phyloP scores from a whole-genome alignment of 2,329 filamentous ascomycete species.

The Hymenoscyphus albidus region DNA sequence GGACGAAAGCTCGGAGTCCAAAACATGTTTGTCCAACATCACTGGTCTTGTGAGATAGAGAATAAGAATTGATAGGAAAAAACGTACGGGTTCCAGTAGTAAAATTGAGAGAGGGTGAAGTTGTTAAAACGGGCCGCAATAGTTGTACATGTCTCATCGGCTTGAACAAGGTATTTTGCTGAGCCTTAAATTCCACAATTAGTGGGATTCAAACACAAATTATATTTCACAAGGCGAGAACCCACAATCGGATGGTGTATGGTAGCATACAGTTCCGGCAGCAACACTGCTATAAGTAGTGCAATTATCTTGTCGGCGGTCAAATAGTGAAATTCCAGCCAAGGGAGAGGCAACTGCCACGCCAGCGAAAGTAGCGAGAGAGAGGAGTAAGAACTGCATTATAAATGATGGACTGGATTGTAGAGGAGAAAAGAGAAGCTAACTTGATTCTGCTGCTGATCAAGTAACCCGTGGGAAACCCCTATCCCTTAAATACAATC shows the following conservation, averaged over 20 bases:
- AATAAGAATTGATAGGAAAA: neutral
- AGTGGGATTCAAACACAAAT: no score
- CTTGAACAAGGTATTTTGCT: conserved; percentile 13
- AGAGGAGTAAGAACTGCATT: conserved; percentile 13
- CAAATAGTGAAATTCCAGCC: neutral
- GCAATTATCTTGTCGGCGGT: conserved; percentile 13
- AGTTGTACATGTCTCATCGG: conserved; percentile 11
- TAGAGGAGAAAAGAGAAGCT: neutral
- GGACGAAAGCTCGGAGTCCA: conserved; percentile 13
- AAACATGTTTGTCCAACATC: conserved; percentile 48
- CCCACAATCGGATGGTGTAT: conserved; percentile 12
- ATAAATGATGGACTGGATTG: neutral
- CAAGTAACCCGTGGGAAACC: neutral
- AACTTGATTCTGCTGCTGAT: neutral
- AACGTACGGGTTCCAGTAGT: conserved; percentile 15
- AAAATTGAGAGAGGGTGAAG: conserved; percentile 13
- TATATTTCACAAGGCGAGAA: neutral
- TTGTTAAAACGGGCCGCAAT: conserved; percentile 9
- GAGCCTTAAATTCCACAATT: conserved; percentile 1
- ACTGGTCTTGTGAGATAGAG: conserved; percentile 32
- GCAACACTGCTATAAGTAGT: conserved; percentile 10
- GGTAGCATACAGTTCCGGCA: conserved; percentile 14
- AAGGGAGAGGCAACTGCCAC: conserved; percentile 9
- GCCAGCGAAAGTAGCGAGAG: conserved; percentile 7
- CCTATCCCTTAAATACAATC: neutral